Conservation (phyloP, 345 rosid species). For the Capsella bursapastoris region DNA sequence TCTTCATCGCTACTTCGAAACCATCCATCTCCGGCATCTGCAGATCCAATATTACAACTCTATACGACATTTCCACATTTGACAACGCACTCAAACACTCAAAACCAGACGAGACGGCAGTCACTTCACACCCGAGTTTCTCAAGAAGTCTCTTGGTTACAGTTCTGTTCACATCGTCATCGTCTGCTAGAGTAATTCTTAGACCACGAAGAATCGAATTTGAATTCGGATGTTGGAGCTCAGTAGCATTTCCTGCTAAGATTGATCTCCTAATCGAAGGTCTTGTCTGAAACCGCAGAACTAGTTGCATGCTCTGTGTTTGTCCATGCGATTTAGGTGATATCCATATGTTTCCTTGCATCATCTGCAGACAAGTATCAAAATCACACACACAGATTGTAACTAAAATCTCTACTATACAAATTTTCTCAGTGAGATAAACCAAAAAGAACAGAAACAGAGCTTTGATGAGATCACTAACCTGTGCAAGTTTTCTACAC, state of each 20-base stretch:
- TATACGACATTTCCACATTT: conserved; percentile 60
- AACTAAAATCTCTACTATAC: background rate
- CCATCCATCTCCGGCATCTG: conserved; percentile 97
- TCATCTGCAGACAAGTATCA: conserved; percentile 62
- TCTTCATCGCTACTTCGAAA: conserved; percentile 82
- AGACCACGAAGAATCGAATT: background rate
- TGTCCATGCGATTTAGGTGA: conserved; percentile 65
- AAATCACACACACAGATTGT: background rate
- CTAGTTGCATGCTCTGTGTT: conserved; percentile 72
- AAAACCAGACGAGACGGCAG: conserved; percentile 83
- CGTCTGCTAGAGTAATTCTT: too few relatives aligned
- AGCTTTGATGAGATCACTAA: conserved; percentile 41
- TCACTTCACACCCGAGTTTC: conserved; percentile 86
- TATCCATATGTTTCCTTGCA: conserved; percentile 94
- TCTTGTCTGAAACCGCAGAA: conserved; percentile 66
- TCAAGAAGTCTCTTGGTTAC: conserved; percentile 82
- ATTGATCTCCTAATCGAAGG: conserved; percentile 55
- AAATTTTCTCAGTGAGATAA: conserved; percentile 1
- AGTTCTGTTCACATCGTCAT: conserved; percentile 41
- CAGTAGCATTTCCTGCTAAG: conserved; percentile 45
- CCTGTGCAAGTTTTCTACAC: conserved; percentile 84
- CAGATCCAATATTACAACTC: conserved; percentile 76
- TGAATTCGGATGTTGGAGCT: conserved; percentile 55
- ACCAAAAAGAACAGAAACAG: background rate
- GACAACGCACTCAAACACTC: conserved; percentile 78